Percentiles rank a stretch among this genome's conserved stretches.
Evolutionary conservation across 495 filamentous ascomycete genomes (phyloP).

Genomic region (Xylaria castorea): DNA sequence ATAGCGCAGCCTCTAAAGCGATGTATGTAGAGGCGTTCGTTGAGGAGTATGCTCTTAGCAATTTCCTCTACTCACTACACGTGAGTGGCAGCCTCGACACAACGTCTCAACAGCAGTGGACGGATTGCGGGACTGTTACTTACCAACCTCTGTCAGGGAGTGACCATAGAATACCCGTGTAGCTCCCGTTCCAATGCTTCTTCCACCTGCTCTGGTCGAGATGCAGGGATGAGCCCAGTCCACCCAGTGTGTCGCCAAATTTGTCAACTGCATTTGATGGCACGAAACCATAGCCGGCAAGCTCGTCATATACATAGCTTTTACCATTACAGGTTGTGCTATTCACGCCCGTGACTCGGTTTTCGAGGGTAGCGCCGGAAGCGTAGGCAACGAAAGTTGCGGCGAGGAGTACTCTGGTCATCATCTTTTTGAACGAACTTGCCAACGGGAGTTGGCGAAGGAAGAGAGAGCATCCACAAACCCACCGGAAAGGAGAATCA

Average conservation of each 20-base stretch:
- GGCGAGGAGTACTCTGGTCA: constrained; percentile 16
- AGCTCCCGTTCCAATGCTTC: constrained; percentile 59
- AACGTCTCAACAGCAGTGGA: constrained; percentile 26
- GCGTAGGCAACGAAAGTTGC: constrained; percentile 24
- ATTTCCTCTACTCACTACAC: background rate
- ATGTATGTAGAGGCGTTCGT: background rate
- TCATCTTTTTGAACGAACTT: constrained; percentile 21
- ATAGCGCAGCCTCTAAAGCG: background rate
- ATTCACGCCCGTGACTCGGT: constrained; percentile 26
- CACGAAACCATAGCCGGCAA: constrained; percentile 75
- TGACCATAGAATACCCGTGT: constrained; percentile 68
- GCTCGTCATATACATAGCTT: constrained; percentile 69
- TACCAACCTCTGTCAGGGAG: constrained; percentile 78
- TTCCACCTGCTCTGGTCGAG: constrained; percentile 69
- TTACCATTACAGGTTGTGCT: constrained; percentile 64
- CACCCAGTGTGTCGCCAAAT: constrained; percentile 75
- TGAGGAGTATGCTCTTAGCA: background rate
- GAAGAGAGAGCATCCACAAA: background rate
- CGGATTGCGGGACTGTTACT: constrained; percentile 29
- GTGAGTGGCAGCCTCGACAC: background rate
- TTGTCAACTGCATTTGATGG: constrained; percentile 68
- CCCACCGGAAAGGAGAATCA: constrained; percentile 32
- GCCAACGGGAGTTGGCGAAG: background rate
- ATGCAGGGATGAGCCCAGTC: constrained; percentile 71
- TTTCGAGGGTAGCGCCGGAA: constrained; percentile 24